Base-by-base conservation (phyloP, 75 land plant species). In the Cupressus sempervirens region DNA sequence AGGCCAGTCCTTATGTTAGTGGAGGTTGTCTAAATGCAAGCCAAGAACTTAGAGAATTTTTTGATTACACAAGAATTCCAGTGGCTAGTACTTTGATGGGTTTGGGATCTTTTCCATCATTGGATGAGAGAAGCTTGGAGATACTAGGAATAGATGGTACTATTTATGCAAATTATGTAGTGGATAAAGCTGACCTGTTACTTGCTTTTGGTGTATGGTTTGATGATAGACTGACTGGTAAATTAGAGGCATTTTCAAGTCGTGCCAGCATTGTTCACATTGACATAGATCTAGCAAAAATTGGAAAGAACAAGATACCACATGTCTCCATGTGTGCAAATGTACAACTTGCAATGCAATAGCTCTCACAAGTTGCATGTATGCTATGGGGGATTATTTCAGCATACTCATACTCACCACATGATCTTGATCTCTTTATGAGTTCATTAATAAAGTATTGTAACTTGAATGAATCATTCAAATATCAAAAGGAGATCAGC, bases 91-190 rank as follows among this genome's bases (percentile, higher is more conserved):
- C 99, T 52, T 83, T 97, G 80, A 95, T 97, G 99, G 98, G 99
- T 8, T 87, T 97, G 72, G 99, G 98, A 5, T 86, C 87, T 6
- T 97, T 86, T 75, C 96, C 99, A 8, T 81, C 84, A 4, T 84
- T 86, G 3, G 94, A 91, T 86, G 88, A 90, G 18, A 85, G 92
- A 12, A 91, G 90, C 12, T 86, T 97, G 32, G 90, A 87, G 26
- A 97, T 97, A 96, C 89, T 97, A 6, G 99, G 99, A 43, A 97
- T 97, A 96, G 96, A 95, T 81, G 99, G 98, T 12, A 95, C 96
- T 56, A 94, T 97, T 30, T 93, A 93, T 88, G 96, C 98, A 1
- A 97, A 97, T 84, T 97, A 97, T 84, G 93, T 98, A 18, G 92
- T 95, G 36, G 98, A 95, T 80, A 86, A 90, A 75, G 82, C 91